A percentile compares a stretch with the other conserved stretches of the same genome.
These are phyloP conservation scores for Sphagnum tenellum DNA, from an alignment of 225 moss, liverwort and hornwort genomes.

Conservation along the genomic window DNA sequence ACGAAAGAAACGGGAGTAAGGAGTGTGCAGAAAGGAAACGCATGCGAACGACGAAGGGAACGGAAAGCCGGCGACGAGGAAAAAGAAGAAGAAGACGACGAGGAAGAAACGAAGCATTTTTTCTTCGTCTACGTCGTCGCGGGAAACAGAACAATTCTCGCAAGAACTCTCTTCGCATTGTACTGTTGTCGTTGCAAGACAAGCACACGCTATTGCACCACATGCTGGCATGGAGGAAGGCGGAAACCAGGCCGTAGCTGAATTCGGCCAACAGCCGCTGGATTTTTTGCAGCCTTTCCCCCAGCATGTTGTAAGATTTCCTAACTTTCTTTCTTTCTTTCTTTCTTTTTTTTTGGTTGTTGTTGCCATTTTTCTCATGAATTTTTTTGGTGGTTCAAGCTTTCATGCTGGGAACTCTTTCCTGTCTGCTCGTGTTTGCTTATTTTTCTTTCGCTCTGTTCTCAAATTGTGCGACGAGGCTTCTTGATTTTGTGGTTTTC, in stretches of 20 bases:
- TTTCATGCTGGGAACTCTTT: background rate
- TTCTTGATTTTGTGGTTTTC: no score
- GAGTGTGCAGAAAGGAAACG: no score
- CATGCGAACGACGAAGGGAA: no score
- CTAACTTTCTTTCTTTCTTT: background rate
- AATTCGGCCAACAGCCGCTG: slow-evolving; percentile 10
- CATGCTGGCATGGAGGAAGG: slow-evolving; percentile 7
- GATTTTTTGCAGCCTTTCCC: slow-evolving; percentile 25
- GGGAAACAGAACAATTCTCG: no score
- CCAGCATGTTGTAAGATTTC: slow-evolving; percentile 20
- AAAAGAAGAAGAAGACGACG: no score
- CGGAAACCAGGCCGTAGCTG: slow-evolving; percentile 1
- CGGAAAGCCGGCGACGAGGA: no score
- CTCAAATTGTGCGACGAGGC: slow-evolving; percentile 7
- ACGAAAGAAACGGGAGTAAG: no score
- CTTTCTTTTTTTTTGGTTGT: background rate
- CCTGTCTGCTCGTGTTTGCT: background rate
- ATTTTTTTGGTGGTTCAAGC: background rate
- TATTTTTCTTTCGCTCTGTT: slow-evolving; percentile 4
- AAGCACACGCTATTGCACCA: no score
- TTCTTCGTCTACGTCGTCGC: no score
- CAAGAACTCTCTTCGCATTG: no score
- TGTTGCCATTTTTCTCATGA: background rate
- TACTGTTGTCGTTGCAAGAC: no score
- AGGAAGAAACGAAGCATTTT: no score